Evolutionary conservation across 805 yeast genomes (phyloP), one percentile per base, ranked within the genome.

Genomic region (Metschnikowia shivogae): DNA sequence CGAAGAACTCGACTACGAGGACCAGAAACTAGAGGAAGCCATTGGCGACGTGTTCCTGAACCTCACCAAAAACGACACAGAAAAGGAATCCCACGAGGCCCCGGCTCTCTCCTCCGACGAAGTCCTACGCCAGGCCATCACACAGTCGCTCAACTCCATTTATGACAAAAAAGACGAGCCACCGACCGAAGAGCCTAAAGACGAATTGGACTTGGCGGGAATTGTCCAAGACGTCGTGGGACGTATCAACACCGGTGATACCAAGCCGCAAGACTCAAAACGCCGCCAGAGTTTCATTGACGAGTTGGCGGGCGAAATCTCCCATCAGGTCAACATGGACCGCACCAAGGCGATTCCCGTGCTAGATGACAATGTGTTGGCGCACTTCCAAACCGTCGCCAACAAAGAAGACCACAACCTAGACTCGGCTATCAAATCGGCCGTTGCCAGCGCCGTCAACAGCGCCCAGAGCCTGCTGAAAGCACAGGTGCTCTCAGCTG

Each of bases 381-480:
- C 61, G 10, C 72, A 68, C 49, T 68, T 68, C 45, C 67, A 65
- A 32, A 55, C 62, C 28, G 68, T 65, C 42, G 65, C 68, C 1
- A 49, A 63, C 42, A 60, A 53, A 39, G 61, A 60, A 12, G 61
- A 57, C 19, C 26, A 33, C 19, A 14, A 26, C n/a, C 41, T 39
- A 8, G 49, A 45, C 5, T 32, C 43, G 2, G 47, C 51, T 4
- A 39, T 49, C 30, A 49, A 49, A 32, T 42, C 45, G 5, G 55
- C 55, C 3, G 50, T 51, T 11, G 52, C 45, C 3, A 44, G 31
- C 10, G 53, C 53, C 4, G 48, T 51, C 36, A 40, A 44, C 19
- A 46, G 36, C 31, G 55, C 53, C 4, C 38, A 34, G 12, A 29
- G 20, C 24, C 32, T 5, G 27, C 36, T 12, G 35, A 29, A 41